phyloP scores from a whole-genome alignment of 2,329 filamentous ascomycete genomes.

The Fusarium torulosum region DNA sequence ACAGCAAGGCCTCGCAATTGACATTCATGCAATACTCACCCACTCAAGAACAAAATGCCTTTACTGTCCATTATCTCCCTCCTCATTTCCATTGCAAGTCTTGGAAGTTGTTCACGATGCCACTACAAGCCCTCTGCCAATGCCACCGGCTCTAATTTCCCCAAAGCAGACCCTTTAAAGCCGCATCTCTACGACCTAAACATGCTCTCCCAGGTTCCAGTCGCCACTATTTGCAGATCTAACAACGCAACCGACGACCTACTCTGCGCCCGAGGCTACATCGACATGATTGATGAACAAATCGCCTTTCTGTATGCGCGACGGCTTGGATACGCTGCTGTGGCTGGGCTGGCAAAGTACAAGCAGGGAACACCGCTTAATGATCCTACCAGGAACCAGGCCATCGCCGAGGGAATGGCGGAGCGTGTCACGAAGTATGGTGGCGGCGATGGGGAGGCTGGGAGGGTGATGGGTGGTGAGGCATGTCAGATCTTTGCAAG shows the following conservation, averaged over 20 bases:
- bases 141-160: background rate
- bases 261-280: slow-evolving; percentile 32
- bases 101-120: background rate
- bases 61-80: too few species aligned
- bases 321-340: slow-evolving; percentile 29
- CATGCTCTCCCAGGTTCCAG: slow-evolving; percentile 50
- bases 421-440: slow-evolving; percentile 32
- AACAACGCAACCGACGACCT: background rate
- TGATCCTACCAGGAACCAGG: slow-evolving; percentile 28
- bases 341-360: slow-evolving; percentile 31
- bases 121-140: background rate
- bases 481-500: slow-evolving; percentile 38
- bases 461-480: slow-evolving; percentile 31
- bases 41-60: too few species aligned
- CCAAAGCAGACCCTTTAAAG: background rate
- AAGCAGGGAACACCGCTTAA: slow-evolving; percentile 6
- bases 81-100: too few species aligned
- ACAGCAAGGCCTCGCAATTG: too few species aligned
- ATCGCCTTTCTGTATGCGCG: slow-evolving; percentile 34
- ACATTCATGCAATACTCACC: too few species aligned
- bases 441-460: slow-evolving; percentile 16
- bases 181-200: background rate
- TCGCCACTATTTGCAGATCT: background rate
- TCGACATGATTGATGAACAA: slow-evolving; percentile 38
- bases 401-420: slow-evolving; percentile 31